phyloP scores from a whole-genome alignment of 2,329 filamentous ascomycete species.

The Dothiorella sarmentorum region DNA sequence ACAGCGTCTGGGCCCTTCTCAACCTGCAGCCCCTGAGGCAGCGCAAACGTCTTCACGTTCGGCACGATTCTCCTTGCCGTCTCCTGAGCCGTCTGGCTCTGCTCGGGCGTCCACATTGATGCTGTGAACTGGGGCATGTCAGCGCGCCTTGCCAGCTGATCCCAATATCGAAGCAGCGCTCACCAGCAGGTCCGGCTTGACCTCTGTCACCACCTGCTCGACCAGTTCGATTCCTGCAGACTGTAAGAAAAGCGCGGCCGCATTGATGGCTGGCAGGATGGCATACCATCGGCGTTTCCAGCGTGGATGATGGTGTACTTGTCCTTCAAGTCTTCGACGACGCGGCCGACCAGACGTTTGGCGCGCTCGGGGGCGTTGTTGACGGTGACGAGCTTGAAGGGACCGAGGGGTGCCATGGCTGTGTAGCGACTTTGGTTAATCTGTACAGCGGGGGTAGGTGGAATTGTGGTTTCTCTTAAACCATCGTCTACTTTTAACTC shows the following conservation, averaged over 20 bases:
- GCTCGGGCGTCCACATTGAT: constrained; percentile 55
- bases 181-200: constrained; percentile 56
- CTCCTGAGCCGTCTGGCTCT: constrained; percentile 45
- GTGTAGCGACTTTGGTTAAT: background rate
- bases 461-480: background rate
- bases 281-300: constrained; percentile 60
- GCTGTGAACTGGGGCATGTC: constrained; percentile 54
- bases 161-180: constrained; percentile 19
- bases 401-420: constrained; percentile 38
- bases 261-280: background rate
- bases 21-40: constrained; percentile 54
- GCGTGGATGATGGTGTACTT: constrained; percentile 61
- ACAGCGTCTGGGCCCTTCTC: constrained; percentile 53
- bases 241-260: background rate
- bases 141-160: background rate
- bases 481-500: background rate
- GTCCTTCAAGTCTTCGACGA: constrained; percentile 61
- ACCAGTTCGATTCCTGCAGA: constrained; percentile 50
- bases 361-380: constrained; percentile 66
- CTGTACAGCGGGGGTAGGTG: background rate
- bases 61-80: constrained; percentile 47
- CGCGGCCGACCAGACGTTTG: constrained; percentile 57
- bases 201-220: constrained; percentile 48
- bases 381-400: constrained; percentile 63
- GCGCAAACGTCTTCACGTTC: constrained; percentile 50